These are phyloP conservation scores for Aspergillus alliaceus DNA, from an alignment of 2,329 filamentous ascomycete species.

Conservation along the genomic window DNA sequence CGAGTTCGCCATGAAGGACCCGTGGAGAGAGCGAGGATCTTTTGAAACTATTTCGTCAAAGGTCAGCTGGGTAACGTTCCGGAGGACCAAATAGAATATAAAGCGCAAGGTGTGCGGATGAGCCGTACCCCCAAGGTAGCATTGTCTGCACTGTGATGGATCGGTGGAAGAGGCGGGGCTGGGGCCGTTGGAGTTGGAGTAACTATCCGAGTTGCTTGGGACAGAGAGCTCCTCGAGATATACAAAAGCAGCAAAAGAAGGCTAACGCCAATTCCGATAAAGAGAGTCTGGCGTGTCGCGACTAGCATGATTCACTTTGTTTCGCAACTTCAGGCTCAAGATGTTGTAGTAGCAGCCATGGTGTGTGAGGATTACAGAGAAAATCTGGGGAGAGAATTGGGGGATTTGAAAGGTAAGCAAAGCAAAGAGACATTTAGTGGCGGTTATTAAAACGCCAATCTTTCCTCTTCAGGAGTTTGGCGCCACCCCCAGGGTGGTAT, in stretches of 20 bases:
- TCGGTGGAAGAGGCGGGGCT: too few relatives aligned
- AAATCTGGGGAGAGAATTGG: too few relatives aligned
- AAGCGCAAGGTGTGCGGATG: too few relatives aligned
- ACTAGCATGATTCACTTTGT: background rate
- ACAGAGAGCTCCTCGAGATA: background rate
- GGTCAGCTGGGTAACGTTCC: too few relatives aligned
- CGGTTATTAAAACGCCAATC: background rate
- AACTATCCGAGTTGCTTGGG: background rate
- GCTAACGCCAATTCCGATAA: background rate
- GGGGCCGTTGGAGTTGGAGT: background rate
- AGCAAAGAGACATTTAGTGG: background rate
- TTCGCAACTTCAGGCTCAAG: background rate
- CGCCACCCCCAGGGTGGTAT: too few relatives aligned
- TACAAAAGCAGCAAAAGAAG: background rate
- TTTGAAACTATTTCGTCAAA: slow-evolving; percentile 15
- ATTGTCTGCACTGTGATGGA: slow-evolving; percentile 3
- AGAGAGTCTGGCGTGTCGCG: background rate
- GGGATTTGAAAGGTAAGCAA: too few relatives aligned
- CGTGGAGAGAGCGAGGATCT: slow-evolving; percentile 33
- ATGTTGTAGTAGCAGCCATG: background rate
- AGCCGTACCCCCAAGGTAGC: slow-evolving; percentile 8
- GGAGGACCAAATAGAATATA: too few relatives aligned
- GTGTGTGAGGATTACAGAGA: too few relatives aligned
- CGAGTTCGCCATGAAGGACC: slow-evolving; percentile 38
- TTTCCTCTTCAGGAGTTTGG: background rate